Evolutionary conservation across 257 asterid genomes (phyloP), one percentile per base, ranked within the genome.

Genomic region (Salvia hispanica): DNA sequence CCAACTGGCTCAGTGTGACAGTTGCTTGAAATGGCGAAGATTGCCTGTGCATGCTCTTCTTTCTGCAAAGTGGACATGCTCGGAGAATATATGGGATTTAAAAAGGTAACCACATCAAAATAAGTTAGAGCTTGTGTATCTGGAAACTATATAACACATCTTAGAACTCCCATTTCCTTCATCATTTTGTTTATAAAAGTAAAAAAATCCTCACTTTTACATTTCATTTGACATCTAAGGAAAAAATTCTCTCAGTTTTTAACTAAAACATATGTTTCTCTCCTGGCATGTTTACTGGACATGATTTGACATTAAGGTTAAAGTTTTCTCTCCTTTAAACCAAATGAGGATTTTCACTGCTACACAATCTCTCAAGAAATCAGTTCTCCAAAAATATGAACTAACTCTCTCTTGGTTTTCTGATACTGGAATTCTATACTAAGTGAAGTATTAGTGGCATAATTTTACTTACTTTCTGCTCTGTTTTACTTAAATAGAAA

Each of bases 21-120:
- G 64, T 74, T 93, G 99, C 85, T 73, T 78, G 13, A 93, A 88
- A 79, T 90, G 99, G 99, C 89, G 99, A 66, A 84, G 82, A 60
- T 74, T 93, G 83, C 99, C 99, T 3, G 58, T 73, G 46, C 42
- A 84, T 76, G 85, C 88, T 69, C 90, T 90, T 80, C 90, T 93
- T 66, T 77, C 91, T 67, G 89, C 95, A 55, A 85, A 69, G 64
- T 93, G 97, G 97, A 80, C 90, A 3, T 93, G 99, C 74, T 77
- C 85, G 3, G 91, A 84, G 72, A 90, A 90, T 72, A 46, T 73
- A 53, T 90, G 95, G 96, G 91, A 88, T 77, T 28, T 77, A 1
- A 84, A 72, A 81, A 88, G 97, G 97, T 90, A 44, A 82, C 44
- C 72, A 39, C 9, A 46, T 45, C 3, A 37, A n/a, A 25, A 54